phyloP scores from a whole-genome alignment of 2,329 filamentous ascomycete species.

The Helotiales sp. region DNA sequence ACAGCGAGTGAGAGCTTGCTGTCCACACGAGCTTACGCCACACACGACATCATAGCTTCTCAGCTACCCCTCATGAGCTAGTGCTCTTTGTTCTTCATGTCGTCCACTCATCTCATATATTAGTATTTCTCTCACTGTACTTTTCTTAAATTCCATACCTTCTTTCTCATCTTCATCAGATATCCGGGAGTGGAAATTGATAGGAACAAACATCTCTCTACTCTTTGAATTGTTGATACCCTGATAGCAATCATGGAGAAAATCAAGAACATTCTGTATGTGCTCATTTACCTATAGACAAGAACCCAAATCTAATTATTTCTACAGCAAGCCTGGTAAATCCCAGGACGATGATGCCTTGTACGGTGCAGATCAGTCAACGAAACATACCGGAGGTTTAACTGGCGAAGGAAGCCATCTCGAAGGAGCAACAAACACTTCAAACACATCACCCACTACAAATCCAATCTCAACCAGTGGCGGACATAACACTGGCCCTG shows the following conservation, averaged over 20 bases:
- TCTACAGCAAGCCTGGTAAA: slow-evolving; percentile 9
- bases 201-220: neutral
- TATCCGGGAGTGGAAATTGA: neutral
- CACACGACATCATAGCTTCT: slow-evolving; percentile 24
- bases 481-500: neutral
- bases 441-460: neutral
- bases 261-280: slow-evolving; percentile 43
- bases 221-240: neutral
- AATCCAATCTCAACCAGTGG: neutral
- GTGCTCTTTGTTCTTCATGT: slow-evolving; percentile 5
- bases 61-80: slow-evolving; percentile 13
- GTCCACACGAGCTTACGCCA: slow-evolving; percentile 20
- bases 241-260: slow-evolving; percentile 40
- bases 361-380: slow-evolving; percentile 32
- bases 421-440: slow-evolving; percentile 9
- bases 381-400: slow-evolving; percentile 9
- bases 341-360: slow-evolving; percentile 36
- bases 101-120: neutral
- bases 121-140: neutral
- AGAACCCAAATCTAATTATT: neutral
- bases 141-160: neutral
- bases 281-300: neutral
- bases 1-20: slow-evolving; percentile 3
- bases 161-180: neutral
- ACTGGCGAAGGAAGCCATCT: slow-evolving; percentile 27